Base-by-base conservation (phyloP, 805 yeast species). In the Pichia californica region DNA sequence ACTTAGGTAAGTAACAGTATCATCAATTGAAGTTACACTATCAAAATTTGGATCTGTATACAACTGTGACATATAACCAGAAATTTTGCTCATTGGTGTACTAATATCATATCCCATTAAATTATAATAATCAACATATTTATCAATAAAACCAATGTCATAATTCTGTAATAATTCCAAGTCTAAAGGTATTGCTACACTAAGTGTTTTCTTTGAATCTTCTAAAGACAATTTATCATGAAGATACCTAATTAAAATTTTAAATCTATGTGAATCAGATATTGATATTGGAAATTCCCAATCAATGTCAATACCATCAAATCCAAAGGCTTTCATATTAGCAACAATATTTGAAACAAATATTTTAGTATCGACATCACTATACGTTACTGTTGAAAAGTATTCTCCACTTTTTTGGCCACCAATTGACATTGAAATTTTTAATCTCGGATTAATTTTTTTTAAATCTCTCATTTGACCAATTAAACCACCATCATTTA, bases 261-360 rank as follows among this genome's bases (percentile, higher is more conserved):
- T 65, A 48, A 77, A 70, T 31, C 60, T 56, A 0, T 52, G 37
- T 1, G 78, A 77, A 47, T 84, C 80, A 0, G 58, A 55, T 4
- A 57, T 54, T 33, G 33, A 20, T 7, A 26, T 16, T 7, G 96
- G 96, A 55, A 80, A 91, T 62, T 91, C 99, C 96, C 96, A 91
- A 63, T 91, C 99, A 25, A 91, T 65, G 61, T 93, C 98, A 36
- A 91, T 66, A 0, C 99, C 98, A 59, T 93, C 97, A 55, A 93
- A 80, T 0, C 83, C 81, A 56, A 76, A 74, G 35, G 69, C 62
- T 2, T 61, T 44, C 58, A 87, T 67, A 20, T 75, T 60, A 0
- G 62, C 58, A 0, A 76, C 66, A 1, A 79, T 65, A 0, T 82
- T 68, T 1, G 55, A 40, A 2, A 79, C 73, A 58, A 89, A 86